A percentile compares a stretch with the other conserved stretches of the same genome.
These are phyloP conservation scores for Phaeosphaeria sp. DNA, from an alignment of 2,329 filamentous ascomycete species.

Conservation along the genomic window DNA sequence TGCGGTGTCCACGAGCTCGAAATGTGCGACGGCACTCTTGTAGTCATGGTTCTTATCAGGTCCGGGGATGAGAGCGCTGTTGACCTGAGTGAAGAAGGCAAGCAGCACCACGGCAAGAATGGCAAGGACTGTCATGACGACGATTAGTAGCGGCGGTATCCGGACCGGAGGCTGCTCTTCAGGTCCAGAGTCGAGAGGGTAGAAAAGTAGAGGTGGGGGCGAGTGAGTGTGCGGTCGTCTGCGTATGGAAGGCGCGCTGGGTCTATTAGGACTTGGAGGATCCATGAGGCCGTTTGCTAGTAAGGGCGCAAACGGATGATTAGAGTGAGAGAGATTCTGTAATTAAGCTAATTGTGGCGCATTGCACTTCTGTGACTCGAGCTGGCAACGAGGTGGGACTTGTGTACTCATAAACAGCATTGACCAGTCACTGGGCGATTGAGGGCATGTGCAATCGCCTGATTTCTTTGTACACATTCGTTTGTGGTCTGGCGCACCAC, in stretches of 20 bases:
- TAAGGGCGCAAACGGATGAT: background rate
- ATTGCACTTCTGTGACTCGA: background rate
- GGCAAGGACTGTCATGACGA: background rate
- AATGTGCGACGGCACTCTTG: constrained; percentile 22
- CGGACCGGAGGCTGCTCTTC: too few relatives aligned
- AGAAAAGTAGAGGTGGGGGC: background rate
- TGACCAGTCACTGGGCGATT: background rate
- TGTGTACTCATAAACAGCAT: background rate
- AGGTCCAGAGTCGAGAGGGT: background rate
- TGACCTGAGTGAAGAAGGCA: constrained; percentile 1
- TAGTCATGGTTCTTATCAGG: constrained; percentile 21
- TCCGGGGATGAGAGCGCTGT: constrained; percentile 15
- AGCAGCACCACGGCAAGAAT: background rate
- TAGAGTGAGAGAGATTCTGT: background rate
- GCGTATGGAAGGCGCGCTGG: background rate
- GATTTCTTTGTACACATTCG: background rate
- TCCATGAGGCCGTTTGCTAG: background rate
- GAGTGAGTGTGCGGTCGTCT: background rate
- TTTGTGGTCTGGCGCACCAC: background rate
- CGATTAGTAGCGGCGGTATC: background rate
- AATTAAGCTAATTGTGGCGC: background rate
- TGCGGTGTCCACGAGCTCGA: constrained; percentile 12
- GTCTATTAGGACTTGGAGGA: background rate
- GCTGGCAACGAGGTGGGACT: background rate
- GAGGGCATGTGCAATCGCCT: background rate